These are phyloP conservation scores for Nyctanthes arbortristis DNA, from an alignment of 257 asterid genomes.

Conservation along the genomic window DNA sequence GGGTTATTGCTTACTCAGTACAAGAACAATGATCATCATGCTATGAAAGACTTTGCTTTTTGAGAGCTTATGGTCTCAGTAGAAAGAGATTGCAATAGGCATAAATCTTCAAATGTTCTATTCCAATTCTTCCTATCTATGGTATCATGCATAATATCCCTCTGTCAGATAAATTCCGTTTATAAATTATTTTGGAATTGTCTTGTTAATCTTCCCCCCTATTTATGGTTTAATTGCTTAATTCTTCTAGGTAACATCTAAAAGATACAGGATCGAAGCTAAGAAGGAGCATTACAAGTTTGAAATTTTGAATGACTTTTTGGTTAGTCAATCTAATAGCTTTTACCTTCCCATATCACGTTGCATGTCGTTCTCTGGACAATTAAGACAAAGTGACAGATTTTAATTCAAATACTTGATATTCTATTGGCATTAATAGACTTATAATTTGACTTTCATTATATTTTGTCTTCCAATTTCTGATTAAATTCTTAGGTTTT, in stretches of 20 bases:
- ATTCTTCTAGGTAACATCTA: constrained; percentile 78
- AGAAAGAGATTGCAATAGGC: constrained; percentile 18
- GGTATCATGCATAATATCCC: neutral
- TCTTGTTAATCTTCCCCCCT: neutral
- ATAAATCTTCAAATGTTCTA: constrained; percentile 7
- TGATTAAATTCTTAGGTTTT: constrained; percentile 55
- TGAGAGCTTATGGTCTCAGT: constrained; percentile 12
- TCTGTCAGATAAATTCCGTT: neutral
- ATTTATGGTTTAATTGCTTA: constrained; percentile 22
- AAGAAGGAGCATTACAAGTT: constrained; percentile 84
- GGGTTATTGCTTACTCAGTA: constrained; percentile 9
- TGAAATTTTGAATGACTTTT: constrained; percentile 66
- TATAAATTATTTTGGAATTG: constrained; percentile 6
- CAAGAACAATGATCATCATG: constrained; percentile 8
- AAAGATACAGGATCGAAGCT: constrained; percentile 78
- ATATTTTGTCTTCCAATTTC: constrained; percentile 29
- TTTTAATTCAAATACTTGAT: constrained; percentile 15
- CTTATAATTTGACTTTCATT: constrained; percentile 12
- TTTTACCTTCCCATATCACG: constrained; percentile 10
- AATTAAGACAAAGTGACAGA: constrained; percentile 2
- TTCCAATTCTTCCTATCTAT: constrained; percentile 8
- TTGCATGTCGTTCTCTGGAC: constrained; percentile 7
- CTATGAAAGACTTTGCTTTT: constrained; percentile 8
- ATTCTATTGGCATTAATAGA: constrained; percentile 19
- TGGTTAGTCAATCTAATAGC: constrained; percentile 54